A percentile compares a stretch with the other conserved stretches of the same genome.
These are phyloP conservation scores for Chara braunii DNA, from an alignment of 139 green algal species.

Conservation along the genomic window DNA sequence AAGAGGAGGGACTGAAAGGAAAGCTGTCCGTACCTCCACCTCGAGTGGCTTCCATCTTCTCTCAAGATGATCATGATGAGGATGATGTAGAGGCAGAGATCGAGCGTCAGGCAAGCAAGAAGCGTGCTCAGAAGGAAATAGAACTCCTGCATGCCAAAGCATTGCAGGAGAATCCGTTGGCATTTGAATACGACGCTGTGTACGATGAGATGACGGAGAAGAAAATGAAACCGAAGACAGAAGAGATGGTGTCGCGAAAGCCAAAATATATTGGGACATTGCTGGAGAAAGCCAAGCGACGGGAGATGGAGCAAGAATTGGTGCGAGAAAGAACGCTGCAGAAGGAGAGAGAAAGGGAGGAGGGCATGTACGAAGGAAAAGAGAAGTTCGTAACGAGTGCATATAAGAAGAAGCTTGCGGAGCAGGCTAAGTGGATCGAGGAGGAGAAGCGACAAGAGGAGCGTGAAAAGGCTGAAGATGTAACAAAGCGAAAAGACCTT, in stretches of 20 bases:
- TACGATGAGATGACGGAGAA: slow-evolving; percentile 72
- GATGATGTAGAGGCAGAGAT: slow-evolving; percentile 28
- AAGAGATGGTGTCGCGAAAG: slow-evolving; percentile 55
- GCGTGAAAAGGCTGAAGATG: slow-evolving; percentile 17
- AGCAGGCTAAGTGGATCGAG: slow-evolving; percentile 61
- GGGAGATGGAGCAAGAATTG: slow-evolving; percentile 77
- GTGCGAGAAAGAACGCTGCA: slow-evolving; percentile 62
- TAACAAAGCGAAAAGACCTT: slow-evolving; percentile 60
- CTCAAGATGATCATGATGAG: slow-evolving; percentile 9
- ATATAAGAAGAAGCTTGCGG: slow-evolving; percentile 90
- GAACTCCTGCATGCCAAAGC: slow-evolving; percentile 55
- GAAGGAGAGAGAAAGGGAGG: slow-evolving; percentile 70
- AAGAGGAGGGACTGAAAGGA: neutral
- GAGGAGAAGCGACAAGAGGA: slow-evolving; percentile 41
- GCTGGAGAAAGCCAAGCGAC: slow-evolving; percentile 69
- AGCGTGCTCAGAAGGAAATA: slow-evolving; percentile 20
- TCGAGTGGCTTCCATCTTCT: neutral
- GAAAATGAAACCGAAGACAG: neutral
- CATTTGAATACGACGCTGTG: slow-evolving; percentile 90
- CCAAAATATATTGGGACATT: slow-evolving; percentile 68
- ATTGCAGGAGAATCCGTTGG: slow-evolving; percentile 72
- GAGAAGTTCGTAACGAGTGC: slow-evolving; percentile 89
- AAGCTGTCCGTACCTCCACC: neutral
- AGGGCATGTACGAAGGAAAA: slow-evolving; percentile 68
- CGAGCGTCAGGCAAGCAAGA: slow-evolving; percentile 31